phyloP scores from a whole-genome alignment of 2,329 filamentous ascomycete species.

The Fusarium cyanostomum region DNA sequence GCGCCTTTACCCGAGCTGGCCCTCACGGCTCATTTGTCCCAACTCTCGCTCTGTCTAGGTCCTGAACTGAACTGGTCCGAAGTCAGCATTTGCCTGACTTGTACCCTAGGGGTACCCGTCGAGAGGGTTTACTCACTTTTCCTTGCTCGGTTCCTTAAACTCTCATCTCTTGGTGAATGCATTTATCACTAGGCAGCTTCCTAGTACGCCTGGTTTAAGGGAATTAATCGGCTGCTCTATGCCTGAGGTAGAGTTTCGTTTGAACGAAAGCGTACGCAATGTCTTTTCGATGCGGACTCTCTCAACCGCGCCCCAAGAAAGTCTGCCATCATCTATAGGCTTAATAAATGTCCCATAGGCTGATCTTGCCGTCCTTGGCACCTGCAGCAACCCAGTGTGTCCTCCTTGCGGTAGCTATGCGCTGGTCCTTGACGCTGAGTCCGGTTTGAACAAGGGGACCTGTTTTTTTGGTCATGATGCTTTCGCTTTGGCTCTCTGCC shows the following conservation, averaged over 20 bases:
- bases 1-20: neutral
- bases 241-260: neutral
- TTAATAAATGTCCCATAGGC: constrained; percentile 93
- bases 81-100: neutral
- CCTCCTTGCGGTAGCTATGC: constrained; percentile 69
- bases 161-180: neutral
- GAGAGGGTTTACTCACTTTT: neutral
- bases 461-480: neutral
- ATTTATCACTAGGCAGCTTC: neutral
- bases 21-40: no score
- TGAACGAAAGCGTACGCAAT: neutral
- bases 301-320: neutral
- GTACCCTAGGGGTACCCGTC: no score
- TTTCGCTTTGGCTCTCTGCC: neutral
- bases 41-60: neutral
- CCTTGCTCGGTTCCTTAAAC: neutral
- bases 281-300: neutral
- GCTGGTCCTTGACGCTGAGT: constrained; percentile 66
- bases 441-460: constrained; percentile 12
- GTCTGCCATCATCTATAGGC: neutral
- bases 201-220: neutral
- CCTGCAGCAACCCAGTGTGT: constrained; percentile 92
- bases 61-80: neutral
- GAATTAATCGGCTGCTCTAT: neutral
- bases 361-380: constrained; percentile 94